These are phyloP conservation scores for Yamadazyma phyllophila DNA, from an alignment of 805 yeast species.

Conservation along the genomic window DNA sequence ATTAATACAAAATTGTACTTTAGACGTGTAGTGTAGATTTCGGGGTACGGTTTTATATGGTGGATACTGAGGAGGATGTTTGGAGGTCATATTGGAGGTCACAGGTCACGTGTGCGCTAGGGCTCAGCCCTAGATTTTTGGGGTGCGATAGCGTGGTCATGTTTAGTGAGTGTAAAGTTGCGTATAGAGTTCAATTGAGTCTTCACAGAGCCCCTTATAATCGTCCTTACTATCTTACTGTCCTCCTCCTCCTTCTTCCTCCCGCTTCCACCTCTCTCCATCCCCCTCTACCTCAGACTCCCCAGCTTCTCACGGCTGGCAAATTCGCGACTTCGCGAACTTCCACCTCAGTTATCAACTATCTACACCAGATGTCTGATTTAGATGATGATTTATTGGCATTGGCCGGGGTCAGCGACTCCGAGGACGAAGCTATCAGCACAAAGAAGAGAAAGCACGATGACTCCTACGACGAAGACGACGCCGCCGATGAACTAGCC, in stretches of 20 bases:
- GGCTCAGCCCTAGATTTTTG: slow-evolving; percentile 2
- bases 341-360: background rate
- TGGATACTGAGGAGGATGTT: too few species aligned
- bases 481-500: slow-evolving; percentile 17
- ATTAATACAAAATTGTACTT: slow-evolving; percentile 10
- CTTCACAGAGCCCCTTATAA: too few species aligned
- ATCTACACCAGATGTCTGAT: slow-evolving; percentile 55
- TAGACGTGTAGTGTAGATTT: background rate
- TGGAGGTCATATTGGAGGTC: slow-evolving; percentile 1
- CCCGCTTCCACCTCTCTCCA: too few species aligned
- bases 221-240: too few species aligned
- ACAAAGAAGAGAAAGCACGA: slow-evolving; percentile 30
- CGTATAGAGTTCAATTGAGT: too few species aligned
- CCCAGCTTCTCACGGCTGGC: too few species aligned
- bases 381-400: slow-evolving; percentile 95
- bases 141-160: too few species aligned
- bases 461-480: slow-evolving; percentile 15
- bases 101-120: slow-evolving; percentile 4
- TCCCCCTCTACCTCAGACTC: too few species aligned
- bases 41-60: too few species aligned
- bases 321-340: background rate
- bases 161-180: too few species aligned
- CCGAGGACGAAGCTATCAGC: slow-evolving; percentile 16
- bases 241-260: too few species aligned
- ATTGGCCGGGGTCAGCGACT: slow-evolving; percentile 65